A percentile compares a stretch with the other conserved stretches of the same genome.
phyloP scores from a whole-genome alignment of 164 flowering plant species.

The Protea cynaroides region DNA sequence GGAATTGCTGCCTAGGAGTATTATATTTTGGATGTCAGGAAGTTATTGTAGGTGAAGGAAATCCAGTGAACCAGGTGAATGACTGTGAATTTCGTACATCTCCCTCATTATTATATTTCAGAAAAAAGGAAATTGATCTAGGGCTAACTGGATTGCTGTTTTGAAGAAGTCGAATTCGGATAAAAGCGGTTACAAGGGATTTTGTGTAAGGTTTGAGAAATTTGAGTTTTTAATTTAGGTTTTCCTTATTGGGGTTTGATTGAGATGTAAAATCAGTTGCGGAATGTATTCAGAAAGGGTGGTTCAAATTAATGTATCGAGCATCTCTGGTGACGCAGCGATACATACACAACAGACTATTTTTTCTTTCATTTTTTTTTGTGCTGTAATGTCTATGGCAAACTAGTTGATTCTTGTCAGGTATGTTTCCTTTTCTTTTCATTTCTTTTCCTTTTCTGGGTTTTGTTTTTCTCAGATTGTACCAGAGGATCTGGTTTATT shows the following conservation, averaged over 20 bases:
- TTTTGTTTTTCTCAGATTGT: slow-evolving; percentile 31
- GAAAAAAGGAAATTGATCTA: slow-evolving; percentile 35
- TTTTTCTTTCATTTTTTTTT: slow-evolving; percentile 14
- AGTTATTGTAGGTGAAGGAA: slow-evolving; percentile 45
- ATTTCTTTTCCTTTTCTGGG: slow-evolving; percentile 19
- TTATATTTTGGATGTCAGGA: slow-evolving; percentile 25
- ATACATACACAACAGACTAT: slow-evolving; percentile 18
- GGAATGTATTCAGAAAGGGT: slow-evolving; percentile 47
- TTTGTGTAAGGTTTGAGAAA: slow-evolving; percentile 47
- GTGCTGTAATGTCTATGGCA: slow-evolving; percentile 25
- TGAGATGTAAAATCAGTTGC: slow-evolving; percentile 72
- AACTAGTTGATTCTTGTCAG: slow-evolving; percentile 26
- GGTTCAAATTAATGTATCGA: slow-evolving; percentile 26
- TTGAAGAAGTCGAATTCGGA: slow-evolving; percentile 30
- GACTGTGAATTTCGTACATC: slow-evolving; percentile 33
- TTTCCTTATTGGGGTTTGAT: slow-evolving; percentile 48
- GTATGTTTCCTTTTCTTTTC: slow-evolving; percentile 17
- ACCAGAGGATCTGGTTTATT: slow-evolving; percentile 33
- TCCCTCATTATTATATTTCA: slow-evolving; percentile 25
- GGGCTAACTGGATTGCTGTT: slow-evolving; percentile 40
- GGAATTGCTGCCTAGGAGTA: slow-evolving; percentile 78
- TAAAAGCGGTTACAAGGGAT: slow-evolving; percentile 37
- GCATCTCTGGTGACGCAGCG: slow-evolving; percentile 31
- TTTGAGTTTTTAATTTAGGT: slow-evolving; percentile 34
- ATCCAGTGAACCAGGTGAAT: slow-evolving; percentile 30